These are phyloP conservation scores for Collybiopsis confluens DNA, from an alignment of 768 basidiomycete genomes.

Conservation along the genomic window DNA sequence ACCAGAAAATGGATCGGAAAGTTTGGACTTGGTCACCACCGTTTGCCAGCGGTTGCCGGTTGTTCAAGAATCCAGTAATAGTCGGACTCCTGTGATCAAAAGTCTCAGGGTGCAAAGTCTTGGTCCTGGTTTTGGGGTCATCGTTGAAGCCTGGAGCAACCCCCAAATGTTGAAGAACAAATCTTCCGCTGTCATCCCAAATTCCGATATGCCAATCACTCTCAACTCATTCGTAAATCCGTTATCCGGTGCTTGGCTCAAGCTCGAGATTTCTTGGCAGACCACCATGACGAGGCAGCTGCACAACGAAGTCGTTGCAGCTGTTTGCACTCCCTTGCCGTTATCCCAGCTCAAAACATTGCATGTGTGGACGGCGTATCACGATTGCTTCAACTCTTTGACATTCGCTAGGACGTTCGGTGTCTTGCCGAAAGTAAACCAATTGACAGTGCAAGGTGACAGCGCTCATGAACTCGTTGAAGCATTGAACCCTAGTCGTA, in stretches of 20 bases:
- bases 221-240: constrained; percentile 9
- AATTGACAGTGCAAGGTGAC: constrained; percentile 18
- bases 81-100: background rate
- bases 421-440: constrained; percentile 21
- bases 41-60: constrained; percentile 1
- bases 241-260: constrained; percentile 9
- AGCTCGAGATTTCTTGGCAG: constrained; percentile 23
- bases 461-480: constrained; percentile 19
- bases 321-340: constrained; percentile 20
- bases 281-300: constrained; percentile 8
- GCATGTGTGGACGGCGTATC: constrained; percentile 14
- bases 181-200: background rate
- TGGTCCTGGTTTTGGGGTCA: background rate
- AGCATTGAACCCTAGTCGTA: constrained; percentile 14
- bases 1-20: background rate
- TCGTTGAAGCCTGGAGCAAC: constrained; percentile 11
- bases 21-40: constrained; percentile 3
- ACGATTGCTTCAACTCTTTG: constrained; percentile 13
- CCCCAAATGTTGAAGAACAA: background rate
- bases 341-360: constrained; percentile 21
- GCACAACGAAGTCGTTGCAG: constrained; percentile 12
- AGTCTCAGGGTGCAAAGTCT: constrained; percentile 4
- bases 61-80: background rate
- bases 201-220: background rate
- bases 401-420: constrained; percentile 24